Conservation (phyloP, 768 basidiomycete genomes). For the Melanogaster broomeanus region DNA sequence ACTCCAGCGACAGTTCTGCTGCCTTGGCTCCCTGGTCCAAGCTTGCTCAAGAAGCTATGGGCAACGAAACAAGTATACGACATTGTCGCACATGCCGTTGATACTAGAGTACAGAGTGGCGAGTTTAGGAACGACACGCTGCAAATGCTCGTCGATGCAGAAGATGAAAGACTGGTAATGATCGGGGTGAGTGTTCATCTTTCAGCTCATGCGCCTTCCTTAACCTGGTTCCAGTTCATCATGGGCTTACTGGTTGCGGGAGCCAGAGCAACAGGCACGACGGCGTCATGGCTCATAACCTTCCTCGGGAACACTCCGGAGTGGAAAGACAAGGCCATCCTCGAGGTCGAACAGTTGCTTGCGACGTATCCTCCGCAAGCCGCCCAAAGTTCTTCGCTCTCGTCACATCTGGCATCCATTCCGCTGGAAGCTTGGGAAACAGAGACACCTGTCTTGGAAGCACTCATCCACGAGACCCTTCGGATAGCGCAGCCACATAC, state of each 20-base stretch:
- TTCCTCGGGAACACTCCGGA: slow-evolving; percentile 68
- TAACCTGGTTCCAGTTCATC: slow-evolving; percentile 58
- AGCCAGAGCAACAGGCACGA: slow-evolving; percentile 78
- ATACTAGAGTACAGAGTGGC: slow-evolving; percentile 57
- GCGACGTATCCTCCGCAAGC: slow-evolving; percentile 38
- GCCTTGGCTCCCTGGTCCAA: slow-evolving; percentile 76
- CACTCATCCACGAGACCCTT: slow-evolving; percentile 74
- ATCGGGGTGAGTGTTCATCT: slow-evolving; percentile 55
- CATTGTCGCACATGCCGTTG: slow-evolving; percentile 60
- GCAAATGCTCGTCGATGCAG: slow-evolving; percentile 71
- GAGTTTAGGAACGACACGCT: slow-evolving; percentile 63
- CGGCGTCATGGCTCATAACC: slow-evolving; percentile 77
- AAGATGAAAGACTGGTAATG: slow-evolving; percentile 67
- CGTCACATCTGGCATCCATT: slow-evolving; percentile 53
- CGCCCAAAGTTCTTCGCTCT: slow-evolving; percentile 31
- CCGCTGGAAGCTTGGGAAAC: slow-evolving; percentile 72
- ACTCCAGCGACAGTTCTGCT: slow-evolving; percentile 72
- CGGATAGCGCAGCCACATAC: slow-evolving; percentile 79
- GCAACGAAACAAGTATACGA: slow-evolving; percentile 79
- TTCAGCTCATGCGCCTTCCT: slow-evolving; percentile 17
- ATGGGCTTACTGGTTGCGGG: slow-evolving; percentile 82
- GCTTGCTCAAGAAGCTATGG: slow-evolving; percentile 68
- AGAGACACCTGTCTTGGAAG: slow-evolving; percentile 69
- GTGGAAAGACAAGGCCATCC: slow-evolving; percentile 62
- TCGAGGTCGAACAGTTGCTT: slow-evolving; percentile 61